Conservation (phyloP, 1,284 basidiomycete genomes). For the Puccinia brachypodii region DNA sequence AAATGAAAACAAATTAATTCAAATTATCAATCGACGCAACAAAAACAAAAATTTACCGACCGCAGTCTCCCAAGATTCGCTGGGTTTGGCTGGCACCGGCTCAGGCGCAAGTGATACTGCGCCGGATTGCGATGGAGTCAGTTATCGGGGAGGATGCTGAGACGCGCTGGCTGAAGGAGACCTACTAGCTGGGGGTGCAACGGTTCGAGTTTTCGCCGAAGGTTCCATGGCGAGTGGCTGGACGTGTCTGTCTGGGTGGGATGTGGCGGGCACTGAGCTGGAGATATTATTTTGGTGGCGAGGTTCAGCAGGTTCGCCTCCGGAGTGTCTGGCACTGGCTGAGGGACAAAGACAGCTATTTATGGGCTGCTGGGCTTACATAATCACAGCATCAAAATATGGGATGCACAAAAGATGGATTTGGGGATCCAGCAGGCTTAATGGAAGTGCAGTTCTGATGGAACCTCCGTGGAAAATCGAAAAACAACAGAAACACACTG, state of each 20-base stretch:
- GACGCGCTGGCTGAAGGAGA: conserved; percentile 1
- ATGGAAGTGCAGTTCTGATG: neutral
- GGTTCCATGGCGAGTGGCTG: neutral
- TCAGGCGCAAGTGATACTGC: neutral
- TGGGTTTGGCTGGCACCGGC: conserved; percentile 3
- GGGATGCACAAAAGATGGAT: neutral
- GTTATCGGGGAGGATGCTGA: neutral
- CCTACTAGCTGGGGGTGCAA: neutral
- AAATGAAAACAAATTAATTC: neutral
- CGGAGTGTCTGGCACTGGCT: neutral
- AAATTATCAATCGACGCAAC: neutral
- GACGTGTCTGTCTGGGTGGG: neutral
- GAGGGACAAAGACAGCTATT: neutral
- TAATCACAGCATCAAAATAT: neutral
- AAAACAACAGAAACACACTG: no score
- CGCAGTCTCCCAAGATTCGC: conserved; percentile 47
- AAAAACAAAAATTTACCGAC: conserved; percentile 4
- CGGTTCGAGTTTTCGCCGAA: neutral
- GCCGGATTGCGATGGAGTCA: neutral
- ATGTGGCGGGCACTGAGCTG: neutral
- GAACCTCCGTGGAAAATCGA: neutral
- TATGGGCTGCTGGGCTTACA: neutral
- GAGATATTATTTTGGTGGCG: neutral
- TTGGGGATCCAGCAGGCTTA: neutral
- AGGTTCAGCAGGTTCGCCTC: neutral